Evolutionary conservation across 192 early-diverging fungal genomes (phyloP).

Genomic region (Coemansia sp.): DNA sequence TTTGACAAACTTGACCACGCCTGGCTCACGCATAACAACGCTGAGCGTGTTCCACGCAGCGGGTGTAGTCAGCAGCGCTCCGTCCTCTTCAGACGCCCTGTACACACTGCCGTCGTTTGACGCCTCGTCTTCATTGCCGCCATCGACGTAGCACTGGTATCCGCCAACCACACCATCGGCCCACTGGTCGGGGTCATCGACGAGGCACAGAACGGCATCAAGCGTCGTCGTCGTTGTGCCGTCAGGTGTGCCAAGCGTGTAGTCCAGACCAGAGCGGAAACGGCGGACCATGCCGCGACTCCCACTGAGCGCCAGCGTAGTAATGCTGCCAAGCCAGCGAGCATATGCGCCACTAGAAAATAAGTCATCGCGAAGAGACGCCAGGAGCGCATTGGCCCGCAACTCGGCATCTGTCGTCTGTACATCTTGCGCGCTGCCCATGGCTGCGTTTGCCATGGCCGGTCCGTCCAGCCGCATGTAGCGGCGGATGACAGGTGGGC

Average conservation of each 20-base stretch:
- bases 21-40: constrained; percentile 69
- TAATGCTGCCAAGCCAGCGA: constrained; percentile 58
- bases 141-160: constrained; percentile 74
- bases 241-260: constrained; percentile 68
- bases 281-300: constrained; percentile 61
- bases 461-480: constrained; percentile 53
- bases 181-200: constrained; percentile 52
- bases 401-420: background rate
- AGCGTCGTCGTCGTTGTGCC: constrained; percentile 53
- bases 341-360: constrained; percentile 59
- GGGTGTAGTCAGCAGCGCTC: constrained; percentile 66
- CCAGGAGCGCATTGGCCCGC: constrained; percentile 13
- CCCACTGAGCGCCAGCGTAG: constrained; percentile 45
- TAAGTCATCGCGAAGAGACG: constrained; percentile 39
- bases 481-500: constrained; percentile 66
- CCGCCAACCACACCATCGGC: constrained; percentile 64
- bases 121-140: constrained; percentile 64
- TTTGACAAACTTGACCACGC: constrained; percentile 77
- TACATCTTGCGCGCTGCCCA: background rate
- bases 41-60: constrained; percentile 65
- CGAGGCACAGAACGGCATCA: constrained; percentile 65
- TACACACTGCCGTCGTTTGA: constrained; percentile 64
- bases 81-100: constrained; percentile 59
- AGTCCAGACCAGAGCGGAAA: constrained; percentile 79
- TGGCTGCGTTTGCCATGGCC: background rate